Conservation (phyloP, 2,329 filamentous ascomycete species). For the Emmonsiellopsis sp. region DNA sequence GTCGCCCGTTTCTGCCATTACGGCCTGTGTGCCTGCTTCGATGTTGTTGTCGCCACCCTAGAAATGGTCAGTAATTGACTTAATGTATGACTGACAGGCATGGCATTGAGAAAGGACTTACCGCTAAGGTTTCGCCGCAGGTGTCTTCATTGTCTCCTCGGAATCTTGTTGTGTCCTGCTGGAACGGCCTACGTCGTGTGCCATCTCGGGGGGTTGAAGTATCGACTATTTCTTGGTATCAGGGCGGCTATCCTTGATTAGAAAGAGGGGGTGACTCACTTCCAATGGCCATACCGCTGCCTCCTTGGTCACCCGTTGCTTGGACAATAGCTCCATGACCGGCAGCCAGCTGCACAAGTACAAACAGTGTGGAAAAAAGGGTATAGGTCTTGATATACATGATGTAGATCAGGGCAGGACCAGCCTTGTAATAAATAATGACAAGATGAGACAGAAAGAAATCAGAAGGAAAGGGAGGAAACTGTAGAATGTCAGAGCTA, state of each 20-base stretch:
- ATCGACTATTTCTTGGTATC: slow-evolving; percentile 30
- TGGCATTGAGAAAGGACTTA: background rate
- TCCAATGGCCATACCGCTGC: slow-evolving; percentile 41
- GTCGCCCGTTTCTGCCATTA: slow-evolving; percentile 49
- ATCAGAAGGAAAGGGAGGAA: background rate
- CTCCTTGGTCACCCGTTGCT: slow-evolving; percentile 50
- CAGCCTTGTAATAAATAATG: background rate
- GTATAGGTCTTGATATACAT: slow-evolving; percentile 3
- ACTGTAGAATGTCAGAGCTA: no score
- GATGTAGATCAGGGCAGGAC: background rate
- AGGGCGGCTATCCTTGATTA: background rate
- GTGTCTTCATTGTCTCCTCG: slow-evolving; percentile 41
- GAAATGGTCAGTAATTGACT: background rate
- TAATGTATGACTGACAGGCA: background rate
- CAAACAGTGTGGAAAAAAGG: slow-evolving; percentile 38
- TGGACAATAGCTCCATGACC: slow-evolving; percentile 53
- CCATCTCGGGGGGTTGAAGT: slow-evolving; percentile 52
- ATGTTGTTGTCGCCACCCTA: slow-evolving; percentile 46
- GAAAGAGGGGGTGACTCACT: slow-evolving; percentile 22
- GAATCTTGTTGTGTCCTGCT: slow-evolving; percentile 57
- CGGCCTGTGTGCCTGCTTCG: slow-evolving; percentile 46
- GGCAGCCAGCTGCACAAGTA: slow-evolving; percentile 46
- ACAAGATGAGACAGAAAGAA: background rate
- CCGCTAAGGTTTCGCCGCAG: slow-evolving; percentile 49
- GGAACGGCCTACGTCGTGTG: slow-evolving; percentile 51